A percentile compares a stretch with the other conserved stretches of the same genome.
These are phyloP conservation scores for Eucalyptus sp. DNA, from an alignment of 345 rosid species.

Conservation along the genomic window DNA sequence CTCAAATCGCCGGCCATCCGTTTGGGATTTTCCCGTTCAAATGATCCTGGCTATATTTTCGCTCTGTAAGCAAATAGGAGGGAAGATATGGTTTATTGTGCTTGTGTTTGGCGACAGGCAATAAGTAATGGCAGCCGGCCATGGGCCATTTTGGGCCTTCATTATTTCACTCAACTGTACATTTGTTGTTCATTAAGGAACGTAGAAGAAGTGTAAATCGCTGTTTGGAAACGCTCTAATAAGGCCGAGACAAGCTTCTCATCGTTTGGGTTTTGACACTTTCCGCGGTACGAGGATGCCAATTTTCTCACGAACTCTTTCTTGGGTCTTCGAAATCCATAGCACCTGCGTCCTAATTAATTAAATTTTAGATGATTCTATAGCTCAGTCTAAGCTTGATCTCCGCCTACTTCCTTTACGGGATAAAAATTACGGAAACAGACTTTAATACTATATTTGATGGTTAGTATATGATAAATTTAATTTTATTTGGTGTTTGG, in stretches of 20 bases:
- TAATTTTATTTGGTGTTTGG: rapidly evolving
- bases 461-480: no score
- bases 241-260: background rate
- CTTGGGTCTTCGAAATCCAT: background rate
- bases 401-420: background rate
- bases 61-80: background rate
- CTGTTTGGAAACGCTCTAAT: background rate
- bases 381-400: background rate
- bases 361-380: background rate
- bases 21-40: no score
- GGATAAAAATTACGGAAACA: background rate
- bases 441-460: no score
- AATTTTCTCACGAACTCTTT: background rate
- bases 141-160: background rate
- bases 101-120: background rate
- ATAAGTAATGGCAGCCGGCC: background rate
- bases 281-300: background rate
- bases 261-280: background rate
- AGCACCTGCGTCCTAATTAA: background rate
- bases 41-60: background rate
- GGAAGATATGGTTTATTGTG: background rate
- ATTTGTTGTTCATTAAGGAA: background rate
- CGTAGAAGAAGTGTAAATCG: background rate
- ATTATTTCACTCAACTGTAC: background rate
- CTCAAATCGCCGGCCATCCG: no score